Evolutionary conservation across 2,329 filamentous ascomycete species (phyloP).

Genomic region (Penicillium glabrum): DNA sequence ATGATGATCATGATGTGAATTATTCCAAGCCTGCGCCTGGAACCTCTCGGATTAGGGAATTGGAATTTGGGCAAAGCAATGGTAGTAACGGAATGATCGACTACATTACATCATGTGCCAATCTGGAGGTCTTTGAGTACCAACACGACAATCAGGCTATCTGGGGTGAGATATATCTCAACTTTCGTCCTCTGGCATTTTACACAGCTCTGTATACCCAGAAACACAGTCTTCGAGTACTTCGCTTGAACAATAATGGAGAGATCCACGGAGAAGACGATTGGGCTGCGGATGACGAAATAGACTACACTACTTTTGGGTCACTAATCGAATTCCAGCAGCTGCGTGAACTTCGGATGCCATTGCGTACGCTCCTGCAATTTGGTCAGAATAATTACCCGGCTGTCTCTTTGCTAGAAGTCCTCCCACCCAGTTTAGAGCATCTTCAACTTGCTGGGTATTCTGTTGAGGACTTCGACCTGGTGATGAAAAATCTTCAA

Average conservation of each 20-base stretch:
- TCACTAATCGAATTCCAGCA: not conserved
- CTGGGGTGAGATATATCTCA: not conserved
- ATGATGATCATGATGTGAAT: too few species aligned
- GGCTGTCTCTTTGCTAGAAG: not conserved
- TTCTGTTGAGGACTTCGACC: not conserved
- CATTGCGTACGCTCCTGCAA: not conserved
- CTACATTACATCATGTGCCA: not conserved
- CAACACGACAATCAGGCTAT: not conserved
- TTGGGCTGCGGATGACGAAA: not conserved
- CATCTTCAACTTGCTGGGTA: not conserved
- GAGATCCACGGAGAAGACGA: not conserved
- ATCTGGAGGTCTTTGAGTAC: not conserved
- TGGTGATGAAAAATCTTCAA: not conserved
- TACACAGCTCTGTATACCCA: not conserved
- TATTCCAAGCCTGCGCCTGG: not conserved
- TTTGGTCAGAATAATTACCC: not conserved
- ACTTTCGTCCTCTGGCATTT: not conserved
- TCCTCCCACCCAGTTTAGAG: not conserved
- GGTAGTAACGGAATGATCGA: not conserved
- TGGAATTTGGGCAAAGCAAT: not conserved
- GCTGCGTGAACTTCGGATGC: not conserved
- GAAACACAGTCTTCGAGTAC: not conserved
- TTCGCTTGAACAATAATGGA: not conserved
- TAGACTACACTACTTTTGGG: not conserved
- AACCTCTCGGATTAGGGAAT: not conserved